A percentile compares a stretch with the other conserved stretches of the same genome.
Evolutionary conservation across 23 red algal genomes (phyloP).

Genomic region (Cyanidioschyzon merolae): DNA sequence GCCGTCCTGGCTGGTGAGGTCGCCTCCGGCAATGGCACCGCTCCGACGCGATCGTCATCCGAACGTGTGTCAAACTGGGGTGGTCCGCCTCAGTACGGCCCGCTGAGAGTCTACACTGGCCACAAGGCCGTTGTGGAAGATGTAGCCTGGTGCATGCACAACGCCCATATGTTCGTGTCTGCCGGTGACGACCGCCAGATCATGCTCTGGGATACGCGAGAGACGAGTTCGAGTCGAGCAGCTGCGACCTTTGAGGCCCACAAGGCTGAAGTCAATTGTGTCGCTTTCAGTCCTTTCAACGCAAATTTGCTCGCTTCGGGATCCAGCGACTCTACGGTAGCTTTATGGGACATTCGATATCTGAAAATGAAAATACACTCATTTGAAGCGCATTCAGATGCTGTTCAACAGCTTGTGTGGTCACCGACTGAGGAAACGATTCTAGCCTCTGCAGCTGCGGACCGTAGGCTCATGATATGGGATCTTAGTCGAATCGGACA

Average conservation of each 20-base stretch:
- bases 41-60: neutral
- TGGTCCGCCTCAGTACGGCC: conserved; percentile 14
- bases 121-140: conserved; percentile 78
- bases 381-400: conserved; percentile 79
- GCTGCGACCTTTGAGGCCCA: conserved; percentile 59
- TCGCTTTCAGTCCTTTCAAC: conserved; percentile 95
- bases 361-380: conserved; percentile 66
- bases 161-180: conserved; percentile 51
- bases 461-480: conserved; percentile 83
- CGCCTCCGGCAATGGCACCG: neutral
- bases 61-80: neutral
- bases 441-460: conserved; percentile 71
- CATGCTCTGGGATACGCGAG: conserved; percentile 79
- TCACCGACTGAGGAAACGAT: conserved; percentile 77
- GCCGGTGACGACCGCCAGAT: conserved; percentile 83
- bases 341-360: conserved; percentile 86
- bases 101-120: conserved; percentile 41
- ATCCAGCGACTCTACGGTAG: conserved; percentile 71
- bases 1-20: conserved; percentile 23
- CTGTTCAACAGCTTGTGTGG: conserved; percentile 80
- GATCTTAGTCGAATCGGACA: conserved; percentile 80
- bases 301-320: conserved; percentile 70
- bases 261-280: conserved; percentile 83
- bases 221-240: conserved; percentile 40
- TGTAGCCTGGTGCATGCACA: conserved; percentile 66